Conservation (phyloP, 306 rosid species). For the Ormosia semicastrata region DNA sequence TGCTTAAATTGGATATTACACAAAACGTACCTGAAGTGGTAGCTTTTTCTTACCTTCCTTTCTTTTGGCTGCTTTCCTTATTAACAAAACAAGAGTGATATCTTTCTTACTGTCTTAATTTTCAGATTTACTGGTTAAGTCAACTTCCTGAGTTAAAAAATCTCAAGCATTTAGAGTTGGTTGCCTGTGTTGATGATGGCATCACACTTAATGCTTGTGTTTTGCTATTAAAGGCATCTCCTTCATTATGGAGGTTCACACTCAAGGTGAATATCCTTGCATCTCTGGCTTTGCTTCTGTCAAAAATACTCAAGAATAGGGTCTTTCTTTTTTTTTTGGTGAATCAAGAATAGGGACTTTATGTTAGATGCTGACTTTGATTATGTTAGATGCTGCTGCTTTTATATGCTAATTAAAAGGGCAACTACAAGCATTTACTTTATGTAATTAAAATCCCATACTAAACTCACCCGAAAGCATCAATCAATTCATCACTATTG, state of each 20-base stretch:
- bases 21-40: slow-evolving; percentile 27
- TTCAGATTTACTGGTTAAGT: slow-evolving; percentile 27
- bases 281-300: background rate
- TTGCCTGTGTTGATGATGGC: slow-evolving; percentile 23
- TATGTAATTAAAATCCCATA: background rate
- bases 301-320: background rate
- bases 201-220: slow-evolving; percentile 14
- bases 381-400: background rate
- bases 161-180: slow-evolving; percentile 36
- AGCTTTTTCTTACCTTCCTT: background rate
- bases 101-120: background rate
- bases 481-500: background rate
- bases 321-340: background rate
- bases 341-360: background rate
- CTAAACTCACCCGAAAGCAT: background rate
- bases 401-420: background rate
- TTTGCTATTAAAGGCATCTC: slow-evolving; percentile 28
- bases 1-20: slow-evolving; percentile 39
- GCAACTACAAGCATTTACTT: background rate
- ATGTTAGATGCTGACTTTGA: background rate
- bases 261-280: slow-evolving; percentile 32
- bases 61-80: background rate
- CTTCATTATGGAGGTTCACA: slow-evolving; percentile 34
- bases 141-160: slow-evolving; percentile 26
- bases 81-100: background rate